Base-by-base conservation (phyloP, 495 filamentous ascomycete genomes). In the Trichoderma parareesei region DNA sequence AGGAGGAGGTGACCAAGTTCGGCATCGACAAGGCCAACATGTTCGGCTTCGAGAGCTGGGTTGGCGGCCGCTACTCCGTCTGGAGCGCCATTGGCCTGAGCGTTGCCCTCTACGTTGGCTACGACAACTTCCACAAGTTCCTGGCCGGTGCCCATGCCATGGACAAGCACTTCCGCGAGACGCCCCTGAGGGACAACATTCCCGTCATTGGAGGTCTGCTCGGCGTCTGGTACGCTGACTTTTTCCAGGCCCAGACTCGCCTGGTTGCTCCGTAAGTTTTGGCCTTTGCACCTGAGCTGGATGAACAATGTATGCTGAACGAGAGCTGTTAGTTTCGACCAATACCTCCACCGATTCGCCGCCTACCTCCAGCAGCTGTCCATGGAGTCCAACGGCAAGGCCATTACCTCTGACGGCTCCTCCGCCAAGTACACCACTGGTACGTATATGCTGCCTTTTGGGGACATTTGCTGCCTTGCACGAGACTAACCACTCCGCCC, bases 331-430 rank as follows among this genome's bases (percentile, higher is more conserved):
- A 88, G 85, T 69, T 98, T 98, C 78, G 94, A 98, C 79, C 94
- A 98, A 79, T 98, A 98, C 79, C 87, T 98, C 71, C 91, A 96
- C 84, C 90, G 94, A 64, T 98, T 98, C 89, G 92, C 94, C 16
- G 94, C 94, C 67, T 98, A 98, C 80, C 90, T 98, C 40, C 94
- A 98, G 79, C 94, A 98, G 77, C 84, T 98, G 60, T 98, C 92
- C 68, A 98, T 98, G 94, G 94, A 98, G 81, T 98, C 95, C 70
- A 98, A 98, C 78, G 94, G 94, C 71, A 98, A 98, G 84, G 90
- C 91, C 64, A 91, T 98, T 76, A 96, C 94, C 66, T 91, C 93
- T 61, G 86, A 85, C 66, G 92, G 92, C 66, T 84, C 92, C 53
- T 90, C 95, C 60, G 92, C 96, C 74, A 95, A 96, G 76, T 98